phyloP scores from a whole-genome alignment of 202 grass and related monocot genomes.

The Carex arenaria region DNA sequence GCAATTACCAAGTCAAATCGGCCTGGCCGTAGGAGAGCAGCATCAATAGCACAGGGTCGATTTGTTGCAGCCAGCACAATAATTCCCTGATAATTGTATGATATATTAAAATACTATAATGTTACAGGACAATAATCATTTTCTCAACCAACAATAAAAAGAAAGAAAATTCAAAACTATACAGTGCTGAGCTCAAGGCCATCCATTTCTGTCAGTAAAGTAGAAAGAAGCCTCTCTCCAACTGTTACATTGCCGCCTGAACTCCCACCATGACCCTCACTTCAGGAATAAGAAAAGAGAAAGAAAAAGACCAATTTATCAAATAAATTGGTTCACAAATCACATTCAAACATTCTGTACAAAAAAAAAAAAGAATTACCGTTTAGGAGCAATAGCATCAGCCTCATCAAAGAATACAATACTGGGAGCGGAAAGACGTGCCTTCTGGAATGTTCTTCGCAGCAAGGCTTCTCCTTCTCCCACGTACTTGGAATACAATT shows the following conservation, averaged over 20 bases:
- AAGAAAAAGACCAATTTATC: background rate
- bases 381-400: slow-evolving; percentile 82
- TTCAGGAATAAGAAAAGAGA: slow-evolving; percentile 32
- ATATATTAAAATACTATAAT: background rate
- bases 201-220: slow-evolving; percentile 93
- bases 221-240: slow-evolving; percentile 83
- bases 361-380: slow-evolving; percentile 29
- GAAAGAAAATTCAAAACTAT: slow-evolving; percentile 23
- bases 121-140: background rate
- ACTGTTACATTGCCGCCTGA: slow-evolving; percentile 52
- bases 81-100: slow-evolving; percentile 52
- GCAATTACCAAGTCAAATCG: slow-evolving; percentile 69
- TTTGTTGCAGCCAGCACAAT: slow-evolving; percentile 86
- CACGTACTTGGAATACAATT: slow-evolving; percentile 90
- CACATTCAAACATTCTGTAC: slow-evolving; percentile 13
- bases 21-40: slow-evolving; percentile 73
- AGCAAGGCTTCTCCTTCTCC: slow-evolving; percentile 91
- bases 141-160: background rate
- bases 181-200: slow-evolving; percentile 73
- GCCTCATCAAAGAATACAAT: slow-evolving; percentile 88
- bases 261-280: slow-evolving; percentile 41
- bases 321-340: slow-evolving; percentile 22
- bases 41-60: slow-evolving; percentile 72
- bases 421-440: slow-evolving; percentile 68
- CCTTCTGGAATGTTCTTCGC: slow-evolving; percentile 80